These are phyloP conservation scores for Phycomyces nitens DNA, from an alignment of 192 early-diverging fungal species.

Conservation along the genomic window DNA sequence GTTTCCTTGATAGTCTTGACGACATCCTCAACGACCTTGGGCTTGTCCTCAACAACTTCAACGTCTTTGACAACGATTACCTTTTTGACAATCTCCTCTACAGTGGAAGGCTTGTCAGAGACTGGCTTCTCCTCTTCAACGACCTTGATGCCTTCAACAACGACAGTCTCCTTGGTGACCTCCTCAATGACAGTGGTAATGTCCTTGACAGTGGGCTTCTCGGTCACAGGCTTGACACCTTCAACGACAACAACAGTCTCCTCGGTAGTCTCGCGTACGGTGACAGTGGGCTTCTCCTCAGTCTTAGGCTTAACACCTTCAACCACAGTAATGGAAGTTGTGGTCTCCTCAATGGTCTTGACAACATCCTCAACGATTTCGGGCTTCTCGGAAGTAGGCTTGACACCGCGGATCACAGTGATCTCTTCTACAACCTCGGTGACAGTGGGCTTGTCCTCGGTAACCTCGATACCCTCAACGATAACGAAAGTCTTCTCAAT, in stretches of 20 bases:
- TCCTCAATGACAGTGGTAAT: too few species aligned
- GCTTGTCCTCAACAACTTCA: too few species aligned
- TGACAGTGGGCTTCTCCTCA: not conserved
- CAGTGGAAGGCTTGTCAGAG: too few species aligned
- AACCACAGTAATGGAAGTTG: not conserved
- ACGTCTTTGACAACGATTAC: too few species aligned
- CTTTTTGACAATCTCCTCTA: too few species aligned
- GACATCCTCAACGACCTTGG: not conserved
- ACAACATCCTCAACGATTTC: not conserved
- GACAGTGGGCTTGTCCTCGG: not conserved
- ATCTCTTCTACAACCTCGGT: not conserved
- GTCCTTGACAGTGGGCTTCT: not conserved
- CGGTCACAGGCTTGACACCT: not conserved
- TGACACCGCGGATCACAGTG: not conserved
- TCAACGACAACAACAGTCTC: not conserved
- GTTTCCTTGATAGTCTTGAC: not conserved
- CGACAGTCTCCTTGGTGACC: not conserved
- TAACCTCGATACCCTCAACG: not conserved
- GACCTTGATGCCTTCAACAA: not conserved
- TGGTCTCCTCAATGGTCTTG: constrained; percentile 9
- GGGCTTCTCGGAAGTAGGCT: not conserved
- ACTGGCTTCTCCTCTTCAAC: not conserved
- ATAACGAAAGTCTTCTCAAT: too few species aligned
- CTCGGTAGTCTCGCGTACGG: not conserved
- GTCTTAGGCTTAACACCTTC: not conserved